Evolutionary conservation across 805 yeast species (phyloP), one percentile per base, ranked within the genome.

Genomic region (Ogataea philodendri): DNA sequence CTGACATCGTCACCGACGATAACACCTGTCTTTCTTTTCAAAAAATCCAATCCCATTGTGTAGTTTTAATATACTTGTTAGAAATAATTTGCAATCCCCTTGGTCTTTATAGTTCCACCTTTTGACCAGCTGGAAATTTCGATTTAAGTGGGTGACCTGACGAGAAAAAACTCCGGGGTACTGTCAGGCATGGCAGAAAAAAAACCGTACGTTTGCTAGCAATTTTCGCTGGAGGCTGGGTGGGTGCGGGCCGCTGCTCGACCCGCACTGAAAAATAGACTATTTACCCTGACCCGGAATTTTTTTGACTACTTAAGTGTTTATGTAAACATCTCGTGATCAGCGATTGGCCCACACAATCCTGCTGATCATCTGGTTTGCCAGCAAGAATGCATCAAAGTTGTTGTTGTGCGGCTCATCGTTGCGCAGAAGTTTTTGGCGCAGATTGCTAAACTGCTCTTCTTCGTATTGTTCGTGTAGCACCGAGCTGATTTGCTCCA

Each of bases 1-100:
- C 76, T 77, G 51, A 93, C 98, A 64, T 93, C 98, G 60, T 90
- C 97, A 63, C 98, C 98, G 72, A 85, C 93, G 68, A 93, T 88
- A 70, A 93, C 98, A 78, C 98, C 98, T 65, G 93, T 61, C 71
- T 93, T 89, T 76, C 94, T 82, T 56, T 73, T 70, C 59, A 89
- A 75, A 66, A 87, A 87, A 59, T 81, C 88, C 68, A 57, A 49
- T 51, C 54, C 45, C 60, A 59, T 57, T 39, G 27, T 44, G n/a
- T 19, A 23, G 17, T 28, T 18, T 35, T 23, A 23, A n/a, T 23
- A 26, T 10, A 16, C 10, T 26, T 13, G 29, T 22, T 15, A 8
- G 21, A 30, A 30, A 24, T 31, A 18, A 34, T n/a, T 36, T 29
- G 30, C 22, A n/a, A 30, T 18, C 35, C 21, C 7, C 30, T 31